Evolutionary conservation across 2,329 filamentous ascomycete genomes (phyloP), one percentile per base, ranked within the genome.

Genomic region (Colletotrichum sp.): DNA sequence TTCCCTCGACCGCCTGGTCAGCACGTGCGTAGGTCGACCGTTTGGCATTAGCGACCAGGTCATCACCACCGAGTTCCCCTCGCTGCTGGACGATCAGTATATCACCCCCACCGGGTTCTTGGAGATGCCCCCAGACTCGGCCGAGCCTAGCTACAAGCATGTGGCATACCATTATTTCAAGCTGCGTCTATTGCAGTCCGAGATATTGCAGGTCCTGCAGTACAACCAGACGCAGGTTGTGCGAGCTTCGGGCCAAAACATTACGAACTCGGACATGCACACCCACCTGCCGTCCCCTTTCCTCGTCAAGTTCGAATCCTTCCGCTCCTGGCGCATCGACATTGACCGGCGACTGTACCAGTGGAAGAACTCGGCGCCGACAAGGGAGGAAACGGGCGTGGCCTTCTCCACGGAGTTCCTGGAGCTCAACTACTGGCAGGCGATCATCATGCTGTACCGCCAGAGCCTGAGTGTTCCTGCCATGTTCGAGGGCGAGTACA

Each of bases 371-470:
- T 93, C 92, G 7, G 94, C 96, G 2, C 97, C 96, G 0, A 93
- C 91, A 0, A 93, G 94, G 77, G 86, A 91, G 27, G 92, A 97
- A 74, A 98, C 95, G 0, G 96, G 96, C 2, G 97, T 98, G 4
- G 92, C 92, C 6, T 98, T 98, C 83, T 96, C 94, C 1, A 93
- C 95, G 2, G 94, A 98, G 71, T 98, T 98, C 80, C 86, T 98
- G 6, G 95, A 98, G 80, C 89, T 98, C 76, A 98, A 98, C 84
- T 98, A 98, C 85, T 98, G 96, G 96, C 96, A 98, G 83, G 95
- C 96, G 5, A 93, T 98, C 76, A 97, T 98, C 79, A 96, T 98
- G 93, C 90, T 98, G 25, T 98, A 98, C 83, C 90, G 96, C 71
- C 96, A 98, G 84, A 97, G 96, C 83, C 85, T 98, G 76, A 94